These are phyloP conservation scores for Pyrus betulifolia DNA, from an alignment of 306 rosid species.

Conservation along the genomic window DNA sequence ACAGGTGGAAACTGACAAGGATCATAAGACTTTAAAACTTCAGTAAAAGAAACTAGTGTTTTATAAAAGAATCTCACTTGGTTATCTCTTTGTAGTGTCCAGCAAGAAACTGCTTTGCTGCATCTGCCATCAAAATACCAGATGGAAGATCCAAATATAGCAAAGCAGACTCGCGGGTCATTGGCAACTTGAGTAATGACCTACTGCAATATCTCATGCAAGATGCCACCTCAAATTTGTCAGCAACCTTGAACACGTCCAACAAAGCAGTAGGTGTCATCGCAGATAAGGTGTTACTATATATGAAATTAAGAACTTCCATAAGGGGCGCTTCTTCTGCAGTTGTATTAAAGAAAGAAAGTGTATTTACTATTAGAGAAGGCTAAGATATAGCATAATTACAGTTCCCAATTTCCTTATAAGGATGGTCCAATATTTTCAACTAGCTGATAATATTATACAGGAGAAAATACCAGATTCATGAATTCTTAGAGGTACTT, in stretches of 20 bases:
- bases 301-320: constrained; percentile 53
- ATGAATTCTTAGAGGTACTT: constrained; percentile 36
- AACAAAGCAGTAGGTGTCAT: constrained; percentile 25
- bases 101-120: constrained; percentile 43
- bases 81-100: constrained; percentile 30
- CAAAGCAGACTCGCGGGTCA: constrained; percentile 46
- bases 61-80: constrained; percentile 24
- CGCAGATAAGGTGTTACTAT: constrained; percentile 28
- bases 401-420: background rate
- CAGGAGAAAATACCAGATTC: constrained; percentile 30
- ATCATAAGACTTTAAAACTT: background rate
- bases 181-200: constrained; percentile 26
- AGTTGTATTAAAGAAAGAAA: constrained; percentile 1
- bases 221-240: constrained; percentile 44
- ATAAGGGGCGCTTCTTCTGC: constrained; percentile 53
- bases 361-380: background rate
- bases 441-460: background rate
- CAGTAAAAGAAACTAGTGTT: background rate
- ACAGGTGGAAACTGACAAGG: background rate
- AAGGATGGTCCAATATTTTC: background rate
- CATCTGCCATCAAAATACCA: constrained; percentile 30
- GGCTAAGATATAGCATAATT: background rate
- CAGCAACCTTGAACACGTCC: constrained; percentile 51
- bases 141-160: constrained; percentile 48
- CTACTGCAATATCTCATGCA: constrained; percentile 45